Evolutionary conservation across 2,329 filamentous ascomycete genomes (phyloP), one percentile per base, ranked within the genome.

Genomic region (Fusarium graminum): DNA sequence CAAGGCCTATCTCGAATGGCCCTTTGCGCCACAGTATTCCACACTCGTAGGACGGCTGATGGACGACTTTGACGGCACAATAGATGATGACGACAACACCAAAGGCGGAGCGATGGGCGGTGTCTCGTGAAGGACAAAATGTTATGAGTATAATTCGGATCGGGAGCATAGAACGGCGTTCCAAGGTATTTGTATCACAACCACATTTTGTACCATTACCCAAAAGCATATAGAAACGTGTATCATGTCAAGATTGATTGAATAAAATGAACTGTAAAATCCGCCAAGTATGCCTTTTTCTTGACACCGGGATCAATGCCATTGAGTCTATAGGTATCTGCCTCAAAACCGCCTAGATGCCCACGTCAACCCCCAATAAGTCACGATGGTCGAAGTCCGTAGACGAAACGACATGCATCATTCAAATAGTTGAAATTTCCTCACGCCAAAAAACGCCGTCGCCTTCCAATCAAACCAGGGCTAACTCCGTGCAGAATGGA

Each of bases 1-100:
- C 6, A 80, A 85, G 65, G 83, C 84, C 1, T 92, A 87, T 82
- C 81, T 86, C 75, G 78, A 83, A 49, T 92, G 90, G 90, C 89
- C 89, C 1, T 91, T 91, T 66, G 76, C 78, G 4, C 88, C 87
- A 2, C 67, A 73, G 4, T 85, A 84, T 63, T 42, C 74, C 7
- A 79, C 85, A 59, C 75, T 88, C 51, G 75, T 87, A n/a, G 77
- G 77, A 7, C 78, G 83, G 26, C 64, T 76, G 58, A 59, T 73
- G n/a, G 77, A 79, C 9, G 77, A 77, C 7, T 30, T 29, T 5
- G 68, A 72, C 1, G 34, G 66, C 1, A 11, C 5, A 8, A 66
- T 72, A 4, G 66, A 36, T 0, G 74, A 74, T 0, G 77, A 77
- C 4, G 74, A 75, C 4, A 26, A 75, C 4, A 26, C 19, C 11